These are phyloP conservation scores for Didymella pinodella DNA, from an alignment of 2,329 filamentous ascomycete genomes.

Conservation along the genomic window DNA sequence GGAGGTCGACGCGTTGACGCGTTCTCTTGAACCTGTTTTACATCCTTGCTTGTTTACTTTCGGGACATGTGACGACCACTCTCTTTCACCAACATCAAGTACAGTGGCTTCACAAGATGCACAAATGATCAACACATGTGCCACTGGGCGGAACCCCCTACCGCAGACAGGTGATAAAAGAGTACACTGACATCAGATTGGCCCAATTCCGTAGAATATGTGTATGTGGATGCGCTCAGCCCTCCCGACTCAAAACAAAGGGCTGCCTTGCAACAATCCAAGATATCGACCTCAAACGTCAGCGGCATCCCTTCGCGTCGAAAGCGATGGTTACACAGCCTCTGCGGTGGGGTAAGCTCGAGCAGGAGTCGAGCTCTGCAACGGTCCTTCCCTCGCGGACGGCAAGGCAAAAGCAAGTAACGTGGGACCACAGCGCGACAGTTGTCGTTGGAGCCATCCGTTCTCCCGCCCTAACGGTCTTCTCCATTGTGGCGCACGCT, in stretches of 20 bases:
- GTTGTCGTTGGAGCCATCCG: slow-evolving; percentile 28
- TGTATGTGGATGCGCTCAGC: background rate
- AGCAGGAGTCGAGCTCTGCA: slow-evolving; percentile 9
- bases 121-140: slow-evolving; percentile 30
- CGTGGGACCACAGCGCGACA: slow-evolving; percentile 19
- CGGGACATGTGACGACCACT: slow-evolving; percentile 8
- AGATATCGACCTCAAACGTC: background rate
- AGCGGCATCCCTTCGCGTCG: background rate
- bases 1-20: slow-evolving; percentile 13
- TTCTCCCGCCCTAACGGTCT: slow-evolving; percentile 21
- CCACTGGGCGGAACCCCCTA: slow-evolving; percentile 20
- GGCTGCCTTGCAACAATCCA: slow-evolving; percentile 7
- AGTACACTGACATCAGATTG: slow-evolving; percentile 8
- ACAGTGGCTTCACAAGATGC: slow-evolving; percentile 9
- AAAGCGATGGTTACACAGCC: slow-evolving; percentile 15
- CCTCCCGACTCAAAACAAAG: background rate
- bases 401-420: slow-evolving; percentile 26
- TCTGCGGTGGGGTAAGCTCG: slow-evolving; percentile 14
- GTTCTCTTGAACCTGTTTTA: slow-evolving; percentile 6
- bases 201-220: slow-evolving; percentile 16
- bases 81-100: slow-evolving; percentile 5
- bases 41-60: slow-evolving; percentile 10
- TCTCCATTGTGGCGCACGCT: slow-evolving; percentile 19
- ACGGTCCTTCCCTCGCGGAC: slow-evolving; percentile 10
- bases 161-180: background rate